Evolutionary conservation across 1,284 basidiomycete genomes (phyloP), one percentile per base, ranked within the genome.

Genomic region (Rhodotorula sp.): DNA sequence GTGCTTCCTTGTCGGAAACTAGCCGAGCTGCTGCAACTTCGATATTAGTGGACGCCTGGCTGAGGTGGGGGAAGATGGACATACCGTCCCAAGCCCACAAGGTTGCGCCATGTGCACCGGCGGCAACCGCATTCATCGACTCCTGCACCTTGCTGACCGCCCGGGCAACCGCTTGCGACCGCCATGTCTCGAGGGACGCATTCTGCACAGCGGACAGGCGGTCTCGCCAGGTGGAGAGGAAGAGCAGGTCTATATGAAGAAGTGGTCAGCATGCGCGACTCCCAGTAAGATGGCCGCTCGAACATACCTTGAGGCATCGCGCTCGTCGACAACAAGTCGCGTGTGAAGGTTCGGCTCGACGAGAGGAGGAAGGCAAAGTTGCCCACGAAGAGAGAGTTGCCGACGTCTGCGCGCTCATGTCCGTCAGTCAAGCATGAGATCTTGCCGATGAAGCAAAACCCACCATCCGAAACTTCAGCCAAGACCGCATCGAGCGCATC

Each of bases 371-470:
- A 58, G 2, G 55, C 66, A 30, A 74, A 64, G 34, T 66, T 64
- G 34, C 73, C 71, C 30, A 74, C 34, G 30, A 74, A 73, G 20
- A 72, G 56, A 4, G 71, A 47, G 3, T 30, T 27, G 7, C 51
- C 34, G 39, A 68, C 55, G 5, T 62, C 63, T 57, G 39, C 22
- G 15, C 19, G 22, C 32, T n/a, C 17, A 3, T 47, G 52, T 2
- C 15, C 17, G 36, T 61, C 51, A 61, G 51, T 20, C 1, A 15
- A 17, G 2, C 4, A 13, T n/a, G 24, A 0, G 2, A 49, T 15
- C 19, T n/a, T 47, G n/a, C 17, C 7, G 32, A 20, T 10, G 22
- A 22, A 51, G 19, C 2, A 19, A 2, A 6, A 7, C 59, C 7
- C 32, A 61, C 60, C 51, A 4, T 53, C 10, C 15, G 51, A 27